Evolutionary conservation across 495 filamentous ascomycete species (phyloP).

Genomic region (Tirmania nivea): DNA sequence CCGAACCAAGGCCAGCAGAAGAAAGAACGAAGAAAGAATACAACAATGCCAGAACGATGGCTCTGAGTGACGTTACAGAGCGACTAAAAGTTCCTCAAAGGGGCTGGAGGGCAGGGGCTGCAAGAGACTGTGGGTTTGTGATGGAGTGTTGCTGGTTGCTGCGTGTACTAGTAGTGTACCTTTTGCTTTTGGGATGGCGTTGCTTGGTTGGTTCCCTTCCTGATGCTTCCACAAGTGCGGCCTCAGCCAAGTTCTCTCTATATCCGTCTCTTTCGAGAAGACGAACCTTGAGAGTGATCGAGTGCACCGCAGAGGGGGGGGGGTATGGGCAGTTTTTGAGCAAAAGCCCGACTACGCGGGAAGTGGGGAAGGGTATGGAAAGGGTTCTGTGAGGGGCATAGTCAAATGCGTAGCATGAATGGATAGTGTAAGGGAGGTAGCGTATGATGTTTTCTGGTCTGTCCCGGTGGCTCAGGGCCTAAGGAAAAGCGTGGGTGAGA

Average conservation of each 20-base stretch:
- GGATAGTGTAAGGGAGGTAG: no score
- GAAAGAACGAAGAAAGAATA: background rate
- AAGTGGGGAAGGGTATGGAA: background rate
- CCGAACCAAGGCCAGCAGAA: no score
- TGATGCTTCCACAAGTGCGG: no score
- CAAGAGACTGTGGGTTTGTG: conserved; percentile 13
- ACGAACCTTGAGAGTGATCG: background rate
- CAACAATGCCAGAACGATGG: background rate
- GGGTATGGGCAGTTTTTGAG: background rate
- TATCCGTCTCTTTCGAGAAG: background rate
- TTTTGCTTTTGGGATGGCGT: no score
- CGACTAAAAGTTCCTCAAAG: conserved; percentile 27
- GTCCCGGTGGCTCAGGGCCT: background rate
- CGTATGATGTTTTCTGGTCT: background rate
- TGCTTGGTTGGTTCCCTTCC: no score
- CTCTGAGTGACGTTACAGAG: conserved; percentile 10
- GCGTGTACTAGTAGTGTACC: no score
- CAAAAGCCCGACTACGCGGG: background rate
- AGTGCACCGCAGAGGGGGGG: background rate
- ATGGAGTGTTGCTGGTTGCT: no score
- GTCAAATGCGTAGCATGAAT: background rate
- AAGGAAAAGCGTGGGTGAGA: background rate
- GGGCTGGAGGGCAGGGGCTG: conserved; percentile 30
- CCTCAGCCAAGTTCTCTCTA: background rate
- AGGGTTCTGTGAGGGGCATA: background rate